phyloP scores from a whole-genome alignment of 495 filamentous ascomycete genomes.

The Penicillium herquei region DNA sequence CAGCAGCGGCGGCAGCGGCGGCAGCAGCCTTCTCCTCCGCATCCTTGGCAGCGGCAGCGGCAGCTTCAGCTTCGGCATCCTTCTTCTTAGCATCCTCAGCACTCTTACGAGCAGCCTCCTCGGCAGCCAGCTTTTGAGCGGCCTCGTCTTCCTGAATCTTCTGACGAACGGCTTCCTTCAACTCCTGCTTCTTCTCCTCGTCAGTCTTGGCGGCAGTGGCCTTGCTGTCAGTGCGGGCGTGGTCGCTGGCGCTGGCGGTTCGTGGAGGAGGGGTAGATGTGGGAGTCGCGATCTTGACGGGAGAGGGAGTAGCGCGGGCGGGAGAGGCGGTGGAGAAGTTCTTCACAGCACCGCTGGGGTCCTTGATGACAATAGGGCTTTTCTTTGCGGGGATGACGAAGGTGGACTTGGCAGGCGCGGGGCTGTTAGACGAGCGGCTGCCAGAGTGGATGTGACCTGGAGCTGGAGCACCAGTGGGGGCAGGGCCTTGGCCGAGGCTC shows the following conservation, averaged over 20 bases:
- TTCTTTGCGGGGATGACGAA: conserved; percentile 62
- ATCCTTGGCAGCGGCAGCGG: conserved; percentile 33
- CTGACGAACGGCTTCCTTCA: conserved; percentile 64
- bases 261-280: conserved; percentile 61
- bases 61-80: conserved; percentile 38
- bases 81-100: conserved; percentile 46
- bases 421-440: conserved; percentile 53
- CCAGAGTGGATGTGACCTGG: conserved; percentile 59
- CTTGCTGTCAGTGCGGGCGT: conserved; percentile 59
- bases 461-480: conserved; percentile 56
- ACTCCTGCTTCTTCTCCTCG: conserved; percentile 68
- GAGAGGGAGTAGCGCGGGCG: conserved; percentile 53
- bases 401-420: conserved; percentile 43
- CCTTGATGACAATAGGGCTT: conserved; percentile 75
- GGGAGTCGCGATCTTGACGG: conserved; percentile 63
- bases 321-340: conserved; percentile 58
- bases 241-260: conserved; percentile 53
- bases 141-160: conserved; percentile 57
- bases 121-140: conserved; percentile 49
- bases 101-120: conserved; percentile 49
- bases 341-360: conserved; percentile 65
- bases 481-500: conserved; percentile 68
- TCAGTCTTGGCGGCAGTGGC: conserved; percentile 52
- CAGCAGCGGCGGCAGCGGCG: conserved; percentile 11
- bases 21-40: conserved; percentile 39